phyloP scores from a whole-genome alignment of 164 flowering plant genomes.

The Litsea cubeba region DNA sequence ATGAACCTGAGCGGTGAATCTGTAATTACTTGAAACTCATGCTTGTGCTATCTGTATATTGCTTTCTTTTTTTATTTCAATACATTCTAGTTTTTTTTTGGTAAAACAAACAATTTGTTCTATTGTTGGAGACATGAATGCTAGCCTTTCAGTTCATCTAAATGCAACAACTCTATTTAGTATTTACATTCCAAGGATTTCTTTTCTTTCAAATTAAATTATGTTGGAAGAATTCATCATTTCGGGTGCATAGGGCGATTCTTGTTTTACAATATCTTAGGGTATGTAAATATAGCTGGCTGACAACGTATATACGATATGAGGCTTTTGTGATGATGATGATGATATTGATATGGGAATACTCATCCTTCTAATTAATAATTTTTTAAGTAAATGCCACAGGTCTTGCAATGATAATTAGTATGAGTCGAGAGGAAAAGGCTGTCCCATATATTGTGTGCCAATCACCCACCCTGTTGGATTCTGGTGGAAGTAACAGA shows the following conservation, averaged over 20 bases:
- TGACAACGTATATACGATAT: too few species aligned
- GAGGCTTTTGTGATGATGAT: background rate
- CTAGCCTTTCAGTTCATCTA: background rate
- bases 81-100: background rate
- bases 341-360: background rate
- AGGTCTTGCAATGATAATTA: too few species aligned
- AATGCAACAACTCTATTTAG: background rate
- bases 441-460: too few species aligned
- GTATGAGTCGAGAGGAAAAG: too few species aligned
- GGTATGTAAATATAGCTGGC: background rate
- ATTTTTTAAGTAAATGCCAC: too few species aligned
- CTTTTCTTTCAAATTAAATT: too few species aligned
- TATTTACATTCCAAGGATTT: background rate
- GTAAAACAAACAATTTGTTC: too few species aligned
- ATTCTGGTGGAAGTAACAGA: too few species aligned
- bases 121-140: background rate
- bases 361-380: too few species aligned
- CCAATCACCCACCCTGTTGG: too few species aligned
- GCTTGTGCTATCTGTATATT: background rate
- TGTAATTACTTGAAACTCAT: slow-evolving; percentile 30
- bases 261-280: background rate
- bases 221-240: background rate
- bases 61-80: background rate
- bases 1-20: slow-evolving; percentile 98
- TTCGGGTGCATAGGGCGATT: background rate